Evolutionary conservation across 305 asterid genomes (phyloP).

Genomic region (Fraxinus paxiana): DNA sequence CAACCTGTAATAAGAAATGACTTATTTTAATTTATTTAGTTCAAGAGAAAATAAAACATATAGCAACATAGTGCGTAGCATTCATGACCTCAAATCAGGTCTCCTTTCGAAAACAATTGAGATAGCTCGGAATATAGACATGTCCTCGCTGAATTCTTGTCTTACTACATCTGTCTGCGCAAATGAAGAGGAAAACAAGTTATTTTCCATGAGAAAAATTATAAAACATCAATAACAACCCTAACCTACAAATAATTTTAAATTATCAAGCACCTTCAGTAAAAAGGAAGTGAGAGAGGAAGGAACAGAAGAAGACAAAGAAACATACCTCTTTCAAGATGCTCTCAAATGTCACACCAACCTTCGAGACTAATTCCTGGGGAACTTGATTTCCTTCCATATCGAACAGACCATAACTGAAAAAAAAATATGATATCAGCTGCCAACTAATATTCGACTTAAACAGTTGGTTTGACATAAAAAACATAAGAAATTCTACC

Average conservation of each 20-base stretch:
- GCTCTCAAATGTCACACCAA: constrained; percentile 73
- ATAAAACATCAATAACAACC: neutral
- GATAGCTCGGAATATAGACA: constrained; percentile 74
- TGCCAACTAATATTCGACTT: neutral
- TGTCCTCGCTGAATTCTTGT: constrained; percentile 61
- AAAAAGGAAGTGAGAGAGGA: neutral
- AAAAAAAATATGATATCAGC: constrained; percentile 11
- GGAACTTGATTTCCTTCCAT: constrained; percentile 83
- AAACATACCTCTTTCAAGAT: constrained; percentile 67
- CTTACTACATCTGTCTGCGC: constrained; percentile 68
- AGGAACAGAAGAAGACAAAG: neutral
- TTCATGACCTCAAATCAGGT: constrained; percentile 68
- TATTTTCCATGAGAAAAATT: neutral
- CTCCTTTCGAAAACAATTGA: constrained; percentile 67
- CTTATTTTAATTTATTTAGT: neutral
- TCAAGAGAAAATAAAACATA: neutral
- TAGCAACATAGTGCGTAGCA: neutral
- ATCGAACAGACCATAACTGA: constrained; percentile 81
- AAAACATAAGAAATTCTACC: neutral
- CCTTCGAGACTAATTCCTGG: constrained; percentile 69
- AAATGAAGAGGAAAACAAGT: neutral
- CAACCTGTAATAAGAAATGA: constrained; percentile 47
- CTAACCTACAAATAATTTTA: neutral
- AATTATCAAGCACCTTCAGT: neutral
- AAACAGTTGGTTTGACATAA: neutral